Percentiles rank a stretch among this genome's conserved stretches.
Evolutionary conservation across 495 filamentous ascomycete species (phyloP).

Genomic region (Tuber aestivum): DNA sequence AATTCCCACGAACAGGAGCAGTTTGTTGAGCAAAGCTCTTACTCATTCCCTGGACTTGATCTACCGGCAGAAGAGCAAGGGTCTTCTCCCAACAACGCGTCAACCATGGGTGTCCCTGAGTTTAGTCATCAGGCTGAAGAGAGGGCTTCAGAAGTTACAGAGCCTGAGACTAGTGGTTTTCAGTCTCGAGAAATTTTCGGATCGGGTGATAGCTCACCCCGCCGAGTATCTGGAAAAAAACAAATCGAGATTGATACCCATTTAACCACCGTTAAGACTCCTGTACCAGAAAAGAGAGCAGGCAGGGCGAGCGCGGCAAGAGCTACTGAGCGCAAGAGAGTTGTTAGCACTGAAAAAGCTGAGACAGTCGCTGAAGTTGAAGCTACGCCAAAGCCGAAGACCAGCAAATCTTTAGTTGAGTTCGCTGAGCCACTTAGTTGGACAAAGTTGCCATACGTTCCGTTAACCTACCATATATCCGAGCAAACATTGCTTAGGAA

Average conservation of each 20-base stretch:
- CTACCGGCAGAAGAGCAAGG: background rate
- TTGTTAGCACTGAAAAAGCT: background rate
- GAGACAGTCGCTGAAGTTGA: background rate
- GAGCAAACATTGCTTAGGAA: background rate
- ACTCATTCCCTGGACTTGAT: background rate
- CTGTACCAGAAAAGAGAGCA: background rate
- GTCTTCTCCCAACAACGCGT: background rate
- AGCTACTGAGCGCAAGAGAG: background rate
- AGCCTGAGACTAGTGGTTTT: background rate
- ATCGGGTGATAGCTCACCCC: background rate
- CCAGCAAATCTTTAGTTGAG: background rate
- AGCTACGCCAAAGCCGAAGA: background rate
- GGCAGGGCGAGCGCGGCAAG: background rate
- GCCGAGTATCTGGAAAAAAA: background rate
- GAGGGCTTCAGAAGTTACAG: background rate
- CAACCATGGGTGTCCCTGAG: background rate
- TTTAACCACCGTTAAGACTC: background rate
- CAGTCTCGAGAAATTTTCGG: background rate
- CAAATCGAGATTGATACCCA: background rate
- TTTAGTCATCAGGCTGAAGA: background rate
- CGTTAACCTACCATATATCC: background rate
- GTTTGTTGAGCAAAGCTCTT: slow-evolving; percentile 1
- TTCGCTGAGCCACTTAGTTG: background rate
- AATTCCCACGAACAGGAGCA: background rate
- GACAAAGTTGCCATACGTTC: background rate